phyloP scores from a whole-genome alignment of 2,329 filamentous ascomycete genomes.

The Exophiala mesophila region DNA sequence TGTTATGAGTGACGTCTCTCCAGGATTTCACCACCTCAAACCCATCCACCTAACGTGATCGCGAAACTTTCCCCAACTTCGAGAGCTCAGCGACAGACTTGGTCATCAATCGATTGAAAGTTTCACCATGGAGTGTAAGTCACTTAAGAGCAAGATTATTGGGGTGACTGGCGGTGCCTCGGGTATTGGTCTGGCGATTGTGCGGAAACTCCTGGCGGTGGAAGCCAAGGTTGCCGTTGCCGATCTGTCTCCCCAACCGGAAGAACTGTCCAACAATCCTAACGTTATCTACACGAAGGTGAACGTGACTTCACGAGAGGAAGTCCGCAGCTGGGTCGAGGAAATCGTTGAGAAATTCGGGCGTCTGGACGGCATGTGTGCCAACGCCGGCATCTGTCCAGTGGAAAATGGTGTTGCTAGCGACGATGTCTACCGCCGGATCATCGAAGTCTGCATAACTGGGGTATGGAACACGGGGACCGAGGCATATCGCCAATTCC shows the following conservation, averaged over 20 bases:
- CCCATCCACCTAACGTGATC: constrained; percentile 3
- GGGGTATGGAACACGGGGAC: constrained; percentile 12
- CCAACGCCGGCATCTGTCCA: constrained; percentile 40
- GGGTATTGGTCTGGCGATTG: constrained; percentile 10
- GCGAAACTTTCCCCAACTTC: constrained; percentile 4
- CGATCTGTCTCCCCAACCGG: constrained; percentile 5
- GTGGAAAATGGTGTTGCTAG: constrained; percentile 7
- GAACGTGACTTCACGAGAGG: constrained; percentile 8
- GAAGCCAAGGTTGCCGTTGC: constrained; percentile 11
- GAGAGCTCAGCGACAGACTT: constrained; percentile 3
- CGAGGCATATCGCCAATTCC: constrained; percentile 12
- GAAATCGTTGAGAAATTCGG: constrained; percentile 38
- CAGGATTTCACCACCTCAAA: constrained; percentile 3
- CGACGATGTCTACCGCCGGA: constrained; percentile 8
- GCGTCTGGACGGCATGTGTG: constrained; percentile 34
- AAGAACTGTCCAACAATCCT: constrained; percentile 3
- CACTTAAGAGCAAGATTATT: constrained; percentile 8
- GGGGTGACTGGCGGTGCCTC: constrained; percentile 13
- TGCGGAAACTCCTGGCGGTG: constrained; percentile 7
- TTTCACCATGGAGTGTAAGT: constrained; percentile 12
- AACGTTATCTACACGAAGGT: constrained; percentile 10
- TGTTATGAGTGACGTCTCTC: constrained; percentile 3
- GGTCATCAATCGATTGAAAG: constrained; percentile 1
- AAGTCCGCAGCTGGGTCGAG: constrained; percentile 27
- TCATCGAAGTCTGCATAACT: constrained; percentile 9